Conservation (phyloP, 2,329 filamentous ascomycete species). For the Penicillium freii region DNA sequence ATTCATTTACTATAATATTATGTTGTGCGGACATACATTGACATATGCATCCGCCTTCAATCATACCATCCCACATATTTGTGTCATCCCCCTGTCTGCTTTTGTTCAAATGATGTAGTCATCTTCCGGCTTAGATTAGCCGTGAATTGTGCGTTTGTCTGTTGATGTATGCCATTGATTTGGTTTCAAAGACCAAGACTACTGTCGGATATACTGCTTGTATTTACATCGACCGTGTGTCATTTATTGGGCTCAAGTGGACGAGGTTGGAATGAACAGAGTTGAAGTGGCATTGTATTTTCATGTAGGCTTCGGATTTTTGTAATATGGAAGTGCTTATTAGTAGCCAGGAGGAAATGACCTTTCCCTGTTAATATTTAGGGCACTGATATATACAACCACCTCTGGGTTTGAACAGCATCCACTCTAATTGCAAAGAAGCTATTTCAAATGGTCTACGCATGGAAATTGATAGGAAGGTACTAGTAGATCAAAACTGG, state of each 20-base stretch:
- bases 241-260: not conserved
- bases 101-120: not conserved
- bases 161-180: not conserved
- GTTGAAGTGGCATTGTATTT: not conserved
- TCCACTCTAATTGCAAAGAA: not conserved
- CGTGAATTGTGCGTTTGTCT: not conserved
- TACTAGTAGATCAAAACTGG: no score
- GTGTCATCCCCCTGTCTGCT: constrained; percentile 1
- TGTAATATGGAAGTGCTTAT: not conserved
- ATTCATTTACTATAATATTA: constrained; percentile 16
- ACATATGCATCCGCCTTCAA: constrained; percentile 4
- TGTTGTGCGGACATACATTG: not conserved
- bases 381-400: not conserved
- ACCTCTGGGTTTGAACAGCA: no score
- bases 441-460: no score
- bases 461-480: no score
- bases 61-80: not conserved
- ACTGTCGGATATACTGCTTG: not conserved
- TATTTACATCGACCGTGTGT: not conserved
- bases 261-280: not conserved
- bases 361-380: not conserved
- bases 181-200: not conserved
- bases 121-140: not conserved
- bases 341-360: not conserved
- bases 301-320: not conserved